These are phyloP conservation scores for Coemansia sp. DNA, from an alignment of 192 early-diverging fungal species.

Conservation along the genomic window DNA sequence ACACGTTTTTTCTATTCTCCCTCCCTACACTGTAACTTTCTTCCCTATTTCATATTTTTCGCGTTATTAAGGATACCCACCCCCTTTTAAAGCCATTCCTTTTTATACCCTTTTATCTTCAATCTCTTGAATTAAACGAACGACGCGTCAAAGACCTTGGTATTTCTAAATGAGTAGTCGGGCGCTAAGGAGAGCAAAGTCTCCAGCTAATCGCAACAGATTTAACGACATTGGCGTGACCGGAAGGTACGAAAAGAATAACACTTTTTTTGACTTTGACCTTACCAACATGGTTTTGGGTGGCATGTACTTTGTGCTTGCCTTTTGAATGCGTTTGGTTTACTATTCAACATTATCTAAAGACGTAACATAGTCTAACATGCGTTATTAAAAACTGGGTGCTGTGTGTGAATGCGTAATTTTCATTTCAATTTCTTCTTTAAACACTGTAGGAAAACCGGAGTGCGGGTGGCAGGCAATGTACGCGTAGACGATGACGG, in stretches of 20 bases:
- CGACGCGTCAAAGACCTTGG: background rate
- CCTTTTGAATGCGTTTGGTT: too few species aligned
- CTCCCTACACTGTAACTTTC: conserved; percentile 7
- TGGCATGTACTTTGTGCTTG: too few species aligned
- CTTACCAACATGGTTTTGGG: too few species aligned
- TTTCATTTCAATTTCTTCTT: background rate
- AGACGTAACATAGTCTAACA: too few species aligned
- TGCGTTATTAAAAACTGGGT: too few species aligned
- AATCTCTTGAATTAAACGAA: conserved; percentile 1
- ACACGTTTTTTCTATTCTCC: conserved; percentile 4
- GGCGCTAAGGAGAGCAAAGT: conserved; percentile 29
- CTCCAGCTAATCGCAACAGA: conserved; percentile 38
- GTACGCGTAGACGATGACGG: conserved; percentile 45
- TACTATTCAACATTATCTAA: too few species aligned
- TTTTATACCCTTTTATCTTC: background rate
- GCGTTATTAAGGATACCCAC: background rate
- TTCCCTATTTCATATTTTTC: conserved; percentile 6
- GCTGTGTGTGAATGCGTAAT: too few species aligned
- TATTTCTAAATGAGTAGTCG: conserved; percentile 29
- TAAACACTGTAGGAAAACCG: conserved; percentile 35
- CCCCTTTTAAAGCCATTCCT: conserved; percentile 3
- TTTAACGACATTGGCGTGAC: conserved; percentile 40
- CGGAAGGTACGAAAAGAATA: conserved; percentile 21
- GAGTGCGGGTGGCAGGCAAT: conserved; percentile 37
- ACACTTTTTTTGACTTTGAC: too few species aligned